Percentiles rank a stretch among this genome's conserved stretches.
Evolutionary conservation across 441 rosid genomes (phyloP).

Genomic region (Erodium trifolium): DNA sequence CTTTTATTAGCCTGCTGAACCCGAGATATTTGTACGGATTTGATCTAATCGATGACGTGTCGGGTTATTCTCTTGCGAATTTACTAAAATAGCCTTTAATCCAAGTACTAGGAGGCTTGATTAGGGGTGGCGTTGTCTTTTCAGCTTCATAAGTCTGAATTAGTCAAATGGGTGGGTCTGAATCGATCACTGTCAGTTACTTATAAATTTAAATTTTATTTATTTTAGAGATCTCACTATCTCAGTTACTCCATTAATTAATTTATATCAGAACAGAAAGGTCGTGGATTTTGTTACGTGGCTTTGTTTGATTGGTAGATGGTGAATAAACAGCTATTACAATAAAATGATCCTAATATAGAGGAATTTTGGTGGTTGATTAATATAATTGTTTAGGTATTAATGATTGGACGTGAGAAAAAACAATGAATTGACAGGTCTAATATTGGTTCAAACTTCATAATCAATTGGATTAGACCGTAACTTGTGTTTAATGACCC

Average conservation of each 20-base stretch:
- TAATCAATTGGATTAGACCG: too few species aligned
- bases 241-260: background rate
- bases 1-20: too few species aligned
- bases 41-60: constrained; percentile 2
- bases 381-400: background rate
- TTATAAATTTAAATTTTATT: background rate
- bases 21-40: background rate
- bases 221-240: background rate
- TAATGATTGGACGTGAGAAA: background rate
- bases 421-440: background rate
- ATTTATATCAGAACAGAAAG: background rate
- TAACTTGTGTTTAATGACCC: too few species aligned
- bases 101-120: background rate
- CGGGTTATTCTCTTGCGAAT: background rate
- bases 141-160: background rate
- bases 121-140: background rate
- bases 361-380: background rate
- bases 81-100: background rate
- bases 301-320: background rate
- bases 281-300: background rate
- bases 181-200: background rate
- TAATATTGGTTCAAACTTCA: too few species aligned
- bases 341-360: background rate
- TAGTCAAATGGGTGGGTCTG: background rate
- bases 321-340: background rate